Evolutionary conservation across 179 eudicot genomes (phyloP).

Genomic region (Beta corolliflora): DNA sequence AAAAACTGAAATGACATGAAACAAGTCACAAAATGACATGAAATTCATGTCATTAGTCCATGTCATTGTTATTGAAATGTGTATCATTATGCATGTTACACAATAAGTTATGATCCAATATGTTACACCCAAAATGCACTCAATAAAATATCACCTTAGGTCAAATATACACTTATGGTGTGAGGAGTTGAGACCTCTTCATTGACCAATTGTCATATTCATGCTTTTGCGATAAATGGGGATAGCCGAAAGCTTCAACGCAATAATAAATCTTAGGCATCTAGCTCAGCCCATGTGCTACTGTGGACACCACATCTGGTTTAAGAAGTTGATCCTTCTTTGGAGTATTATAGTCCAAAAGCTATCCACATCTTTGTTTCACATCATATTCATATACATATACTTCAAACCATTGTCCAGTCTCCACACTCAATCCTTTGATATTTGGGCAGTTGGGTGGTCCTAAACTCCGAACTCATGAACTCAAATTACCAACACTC

Average conservation of each 20-base stretch:
- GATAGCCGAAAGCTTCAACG: constrained; percentile 3
- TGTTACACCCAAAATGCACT: too few species aligned
- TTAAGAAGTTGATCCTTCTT: neutral
- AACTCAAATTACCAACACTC: too few species aligned
- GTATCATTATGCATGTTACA: too few species aligned
- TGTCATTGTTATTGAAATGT: too few species aligned
- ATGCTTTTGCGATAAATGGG: neutral
- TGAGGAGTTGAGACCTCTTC: neutral
- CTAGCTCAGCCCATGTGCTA: constrained; percentile 26
- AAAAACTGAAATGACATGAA: too few species aligned
- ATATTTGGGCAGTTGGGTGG: constrained; percentile 7
- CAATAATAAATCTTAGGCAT: neutral
- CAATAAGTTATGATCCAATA: too few species aligned
- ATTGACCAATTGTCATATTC: neutral
- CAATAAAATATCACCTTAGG: neutral
- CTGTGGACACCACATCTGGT: neutral
- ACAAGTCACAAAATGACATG: too few species aligned
- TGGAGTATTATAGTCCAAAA: constrained; percentile 4
- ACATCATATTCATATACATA: neutral
- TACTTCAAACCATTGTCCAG: constrained; percentile 19
- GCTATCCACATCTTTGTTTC: constrained; percentile 15
- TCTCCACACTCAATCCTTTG: constrained; percentile 3
- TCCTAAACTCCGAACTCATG: neutral
- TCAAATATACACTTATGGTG: neutral
- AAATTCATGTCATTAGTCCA: too few species aligned